These are phyloP conservation scores for Mycena vitilis DNA, from an alignment of 768 basidiomycete genomes.

Conservation along the genomic window DNA sequence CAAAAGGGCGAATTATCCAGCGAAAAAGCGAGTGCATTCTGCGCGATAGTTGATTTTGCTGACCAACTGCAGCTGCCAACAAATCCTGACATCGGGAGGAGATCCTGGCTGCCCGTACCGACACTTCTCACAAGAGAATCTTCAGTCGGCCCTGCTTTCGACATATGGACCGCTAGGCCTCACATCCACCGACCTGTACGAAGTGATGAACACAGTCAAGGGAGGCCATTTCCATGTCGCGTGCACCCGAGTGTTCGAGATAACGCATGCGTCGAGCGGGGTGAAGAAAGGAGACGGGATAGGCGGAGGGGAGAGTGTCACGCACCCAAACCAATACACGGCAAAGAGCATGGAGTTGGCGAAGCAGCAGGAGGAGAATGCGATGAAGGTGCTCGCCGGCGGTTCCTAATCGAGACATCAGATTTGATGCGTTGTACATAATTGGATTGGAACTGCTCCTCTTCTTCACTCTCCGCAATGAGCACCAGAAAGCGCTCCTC, in stretches of 20 bases:
- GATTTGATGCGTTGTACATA: background rate
- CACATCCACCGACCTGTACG: constrained; percentile 76
- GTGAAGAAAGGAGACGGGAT: constrained; percentile 92
- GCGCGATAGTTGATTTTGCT: constrained; percentile 3
- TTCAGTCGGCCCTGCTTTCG: constrained; percentile 80
- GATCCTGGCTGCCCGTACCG: constrained; percentile 96
- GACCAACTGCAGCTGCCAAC: constrained; percentile 75
- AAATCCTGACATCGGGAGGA: constrained; percentile 77
- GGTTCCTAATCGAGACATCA: no score
- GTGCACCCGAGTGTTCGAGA: constrained; percentile 96
- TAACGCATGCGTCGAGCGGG: constrained; percentile 79
- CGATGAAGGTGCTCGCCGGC: constrained; percentile 58
- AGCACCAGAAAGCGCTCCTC: constrained; percentile 60
- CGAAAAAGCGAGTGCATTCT: constrained; percentile 73
- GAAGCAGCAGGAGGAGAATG: constrained; percentile 52
- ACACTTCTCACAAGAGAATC: constrained; percentile 86
- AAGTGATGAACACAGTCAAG: constrained; percentile 85
- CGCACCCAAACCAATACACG: constrained; percentile 94
- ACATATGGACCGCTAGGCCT: constrained; percentile 75
- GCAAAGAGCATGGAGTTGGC: constrained; percentile 78
- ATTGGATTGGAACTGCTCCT: background rate
- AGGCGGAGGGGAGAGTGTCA: constrained; percentile 87
- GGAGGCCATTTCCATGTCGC: constrained; percentile 91
- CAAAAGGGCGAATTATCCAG: constrained; percentile 92
- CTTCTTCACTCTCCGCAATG: constrained; percentile 47